Evolutionary conservation across 495 filamentous ascomycete species (phyloP).

Genomic region (Tuber brumale): DNA sequence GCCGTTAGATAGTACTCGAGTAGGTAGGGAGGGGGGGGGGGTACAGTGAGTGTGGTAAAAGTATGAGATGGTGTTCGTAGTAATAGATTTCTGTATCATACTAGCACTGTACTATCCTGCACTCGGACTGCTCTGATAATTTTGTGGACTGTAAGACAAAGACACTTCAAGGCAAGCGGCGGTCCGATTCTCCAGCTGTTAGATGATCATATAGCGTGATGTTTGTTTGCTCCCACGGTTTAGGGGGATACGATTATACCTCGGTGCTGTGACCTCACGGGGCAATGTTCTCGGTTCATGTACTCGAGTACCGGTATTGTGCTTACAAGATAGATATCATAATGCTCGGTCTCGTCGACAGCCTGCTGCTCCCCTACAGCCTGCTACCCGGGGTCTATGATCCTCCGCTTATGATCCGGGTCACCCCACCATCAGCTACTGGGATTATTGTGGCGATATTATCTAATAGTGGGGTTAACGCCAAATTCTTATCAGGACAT

Average conservation of each 20-base stretch:
- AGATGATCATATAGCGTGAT: not conserved
- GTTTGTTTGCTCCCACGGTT: not conserved
- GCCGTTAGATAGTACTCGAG: not conserved
- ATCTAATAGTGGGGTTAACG: slow-evolving; percentile 36
- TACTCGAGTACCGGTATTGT: not conserved
- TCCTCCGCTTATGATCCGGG: not conserved
- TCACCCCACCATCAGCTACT: slow-evolving; percentile 29
- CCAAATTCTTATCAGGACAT: slow-evolving; percentile 27
- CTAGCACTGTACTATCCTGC: not conserved
- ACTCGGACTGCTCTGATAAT: not conserved
- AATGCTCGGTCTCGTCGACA: not conserved
- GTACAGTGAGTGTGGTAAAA: not conserved
- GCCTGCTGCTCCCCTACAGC: too few relatives aligned
- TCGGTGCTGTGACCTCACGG: not conserved
- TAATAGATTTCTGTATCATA: not conserved
- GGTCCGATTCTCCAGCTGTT: not conserved
- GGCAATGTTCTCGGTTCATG: not conserved
- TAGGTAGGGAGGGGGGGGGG: not conserved
- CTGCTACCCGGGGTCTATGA: slow-evolving; percentile 1
- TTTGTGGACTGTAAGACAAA: not conserved
- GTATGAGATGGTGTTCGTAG: not conserved
- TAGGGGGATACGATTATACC: not conserved
- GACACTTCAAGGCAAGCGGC: not conserved
- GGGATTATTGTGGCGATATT: slow-evolving; percentile 23
- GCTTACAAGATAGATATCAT: not conserved